phyloP scores from a whole-genome alignment of 1,284 basidiomycete genomes.

The Naganishia cerealis region DNA sequence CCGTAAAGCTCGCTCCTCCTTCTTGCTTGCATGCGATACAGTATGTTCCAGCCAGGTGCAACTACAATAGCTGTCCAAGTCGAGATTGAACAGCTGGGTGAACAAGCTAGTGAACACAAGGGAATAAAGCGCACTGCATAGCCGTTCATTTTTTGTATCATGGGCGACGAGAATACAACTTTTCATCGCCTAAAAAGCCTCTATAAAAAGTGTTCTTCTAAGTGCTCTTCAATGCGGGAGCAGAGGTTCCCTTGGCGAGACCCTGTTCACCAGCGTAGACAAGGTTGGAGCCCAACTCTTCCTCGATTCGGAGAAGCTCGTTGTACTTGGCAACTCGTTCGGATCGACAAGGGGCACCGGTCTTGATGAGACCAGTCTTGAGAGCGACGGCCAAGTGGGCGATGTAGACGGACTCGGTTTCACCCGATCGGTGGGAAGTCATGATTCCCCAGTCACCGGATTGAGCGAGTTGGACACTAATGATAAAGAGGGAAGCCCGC shows the following conservation, averaged over 20 bases:
- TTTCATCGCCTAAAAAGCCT: conserved; percentile 5
- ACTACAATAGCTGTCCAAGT: no score
- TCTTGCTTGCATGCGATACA: no score
- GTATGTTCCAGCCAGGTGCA: no score
- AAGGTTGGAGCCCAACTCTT: conserved; percentile 67
- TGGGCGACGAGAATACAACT: conserved; percentile 3
- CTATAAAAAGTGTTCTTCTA: conserved; percentile 10
- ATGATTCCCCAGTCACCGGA: conserved; percentile 98
- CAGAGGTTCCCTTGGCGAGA: conserved; percentile 69
- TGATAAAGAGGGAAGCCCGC: background rate
- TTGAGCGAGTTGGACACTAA: conserved; percentile 89
- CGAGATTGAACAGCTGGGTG: no score
- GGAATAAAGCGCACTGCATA: background rate
- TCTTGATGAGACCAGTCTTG: conserved; percentile 84
- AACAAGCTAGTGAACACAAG: background rate
- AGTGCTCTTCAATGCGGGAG: conserved; percentile 64
- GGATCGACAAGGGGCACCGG: conserved; percentile 88
- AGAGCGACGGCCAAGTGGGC: conserved; percentile 95
- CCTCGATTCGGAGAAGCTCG: conserved; percentile 84
- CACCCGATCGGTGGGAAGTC: conserved; percentile 98
- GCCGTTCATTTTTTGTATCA: conserved; percentile 4
- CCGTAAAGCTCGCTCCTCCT: no score
- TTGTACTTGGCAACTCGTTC: conserved; percentile 83
- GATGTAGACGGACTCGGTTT: conserved; percentile 94
- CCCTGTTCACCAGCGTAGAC: conserved; percentile 77